Evolutionary conservation across 2,329 filamentous ascomycete species (phyloP), one percentile per base, ranked within the genome.

Genomic region (Claviceps sorghi): DNA sequence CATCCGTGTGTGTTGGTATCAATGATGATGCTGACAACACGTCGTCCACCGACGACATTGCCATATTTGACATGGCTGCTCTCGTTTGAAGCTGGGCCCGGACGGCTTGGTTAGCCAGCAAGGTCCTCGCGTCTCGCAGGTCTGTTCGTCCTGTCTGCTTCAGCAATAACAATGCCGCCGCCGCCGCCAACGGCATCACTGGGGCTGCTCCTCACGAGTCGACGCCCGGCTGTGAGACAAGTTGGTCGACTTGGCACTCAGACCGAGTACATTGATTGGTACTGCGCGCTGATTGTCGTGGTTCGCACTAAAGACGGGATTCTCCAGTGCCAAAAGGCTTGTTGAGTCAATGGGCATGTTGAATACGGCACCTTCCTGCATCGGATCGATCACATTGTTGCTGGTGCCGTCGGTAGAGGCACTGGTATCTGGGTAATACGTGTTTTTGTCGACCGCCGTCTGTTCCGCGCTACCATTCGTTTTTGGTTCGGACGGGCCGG

Each of bases 31-130:
- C 21, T 7, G 41, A 15, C 7, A 2, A 13, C 5, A 43, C 22
- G 21, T 9, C 21, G 34, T 26, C 40, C 19, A 26, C 26, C 32
- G 22, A 21, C 13, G 3, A 15, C 29, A 34, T 34, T 5, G 15
- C 36, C 42, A 30, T 40, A 17, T 10, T 30, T 38, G 30, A 10
- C 19, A 40, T 21, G 30, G 42, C 41, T 10, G n/a, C 49, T 26
- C 29, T 36, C 11, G 17, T 26, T n/a, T 26, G 49, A 22, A 4
- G 26, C 30, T 9, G 30, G 30, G 11, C 41, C 40, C 44, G 43
- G 11, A 32, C 21, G 15, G n/a, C 50, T 22, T 67, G 69, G 59
- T 71, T 72, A 44, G 64, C 66, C 19, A 71, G 62, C 10, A 72
- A 59, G 2, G n/a, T 60, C 59, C 52, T 64, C 67, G 1, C 64